Conservation (phyloP, 225 moss, liverwort and hornwort species). For the Sphagnum contortum region DNA sequence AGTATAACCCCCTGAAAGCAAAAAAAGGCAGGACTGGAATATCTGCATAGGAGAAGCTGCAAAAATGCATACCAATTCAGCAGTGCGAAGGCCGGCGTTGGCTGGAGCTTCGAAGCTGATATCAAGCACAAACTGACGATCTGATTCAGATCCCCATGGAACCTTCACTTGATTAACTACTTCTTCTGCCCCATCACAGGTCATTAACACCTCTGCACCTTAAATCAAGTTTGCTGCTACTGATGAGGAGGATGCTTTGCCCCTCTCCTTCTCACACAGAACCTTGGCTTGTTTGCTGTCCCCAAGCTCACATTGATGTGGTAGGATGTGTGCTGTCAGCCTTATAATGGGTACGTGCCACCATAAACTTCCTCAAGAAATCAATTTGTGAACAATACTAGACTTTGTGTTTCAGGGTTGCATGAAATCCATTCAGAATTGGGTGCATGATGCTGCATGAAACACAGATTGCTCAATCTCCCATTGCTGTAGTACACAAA, state of each 20-base stretch:
- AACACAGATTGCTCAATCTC: no score
- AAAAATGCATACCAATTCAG: constrained; percentile 48
- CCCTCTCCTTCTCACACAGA: constrained; percentile 47
- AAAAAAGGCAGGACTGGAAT: no score
- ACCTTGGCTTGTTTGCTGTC: constrained; percentile 22
- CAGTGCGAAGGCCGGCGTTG: constrained; percentile 74
- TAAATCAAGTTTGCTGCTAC: constrained; percentile 23
- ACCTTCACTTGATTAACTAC: constrained; percentile 30
- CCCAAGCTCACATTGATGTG: constrained; percentile 75
- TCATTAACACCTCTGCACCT: constrained; percentile 34
- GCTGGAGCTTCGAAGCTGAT: constrained; percentile 88
- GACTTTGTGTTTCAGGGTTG: no score
- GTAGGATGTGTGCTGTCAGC: constrained; percentile 68
- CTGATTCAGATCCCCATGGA: constrained; percentile 68
- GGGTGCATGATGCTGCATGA: no score
- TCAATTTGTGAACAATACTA: no score
- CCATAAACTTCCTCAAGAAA: no score
- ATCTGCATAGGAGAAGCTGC: no score
- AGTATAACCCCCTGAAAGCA: no score
- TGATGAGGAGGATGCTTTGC: constrained; percentile 22
- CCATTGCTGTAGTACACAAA: no score
- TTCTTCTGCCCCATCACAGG: constrained; percentile 29
- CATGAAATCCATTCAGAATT: no score
- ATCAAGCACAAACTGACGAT: constrained; percentile 76
- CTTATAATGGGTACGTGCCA: constrained; percentile 76